Evolutionary conservation across 441 rosid species (phyloP).

Genomic region (Pelargonium myrrhifolium): DNA sequence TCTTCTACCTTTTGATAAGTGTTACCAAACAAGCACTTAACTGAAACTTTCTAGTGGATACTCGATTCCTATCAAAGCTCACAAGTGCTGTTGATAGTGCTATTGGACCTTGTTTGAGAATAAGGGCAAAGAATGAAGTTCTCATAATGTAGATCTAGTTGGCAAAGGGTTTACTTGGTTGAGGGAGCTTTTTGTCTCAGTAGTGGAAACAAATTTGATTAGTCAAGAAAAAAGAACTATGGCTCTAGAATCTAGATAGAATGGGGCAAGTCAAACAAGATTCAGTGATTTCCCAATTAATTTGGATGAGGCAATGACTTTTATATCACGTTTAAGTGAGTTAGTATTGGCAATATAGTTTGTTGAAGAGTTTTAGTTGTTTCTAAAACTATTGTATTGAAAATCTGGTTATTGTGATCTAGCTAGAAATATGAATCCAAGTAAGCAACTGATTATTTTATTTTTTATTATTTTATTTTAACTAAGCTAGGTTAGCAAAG

Average conservation of each 20-base stretch:
- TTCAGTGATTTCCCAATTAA: neutral
- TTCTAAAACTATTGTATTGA: neutral
- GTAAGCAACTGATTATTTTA: constrained; percentile 12
- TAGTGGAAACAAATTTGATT: neutral
- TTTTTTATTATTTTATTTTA: constrained; percentile 7
- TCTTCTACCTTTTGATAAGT: too few species aligned
- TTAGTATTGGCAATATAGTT: neutral
- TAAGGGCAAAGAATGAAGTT: neutral
- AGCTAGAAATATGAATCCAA: constrained; percentile 12
- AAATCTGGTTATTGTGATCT: constrained; percentile 10
- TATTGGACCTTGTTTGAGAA: neutral
- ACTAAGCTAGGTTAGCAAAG: constrained; percentile 68
- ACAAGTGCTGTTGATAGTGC: neutral
- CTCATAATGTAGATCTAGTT: neutral
- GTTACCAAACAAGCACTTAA: neutral
- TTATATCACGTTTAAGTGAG: neutral
- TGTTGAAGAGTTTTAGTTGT: neutral
- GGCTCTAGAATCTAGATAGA: constrained; percentile 4
- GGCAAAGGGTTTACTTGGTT: neutral
- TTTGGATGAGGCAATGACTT: constrained; percentile 5
- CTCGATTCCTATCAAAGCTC: neutral
- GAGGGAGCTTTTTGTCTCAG: neutral
- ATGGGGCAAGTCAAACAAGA: neutral
- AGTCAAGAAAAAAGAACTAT: neutral
- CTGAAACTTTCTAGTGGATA: constrained; percentile 1